Conservation (phyloP, 345 rosid species). For the Eutrema heterophyllum region DNA sequence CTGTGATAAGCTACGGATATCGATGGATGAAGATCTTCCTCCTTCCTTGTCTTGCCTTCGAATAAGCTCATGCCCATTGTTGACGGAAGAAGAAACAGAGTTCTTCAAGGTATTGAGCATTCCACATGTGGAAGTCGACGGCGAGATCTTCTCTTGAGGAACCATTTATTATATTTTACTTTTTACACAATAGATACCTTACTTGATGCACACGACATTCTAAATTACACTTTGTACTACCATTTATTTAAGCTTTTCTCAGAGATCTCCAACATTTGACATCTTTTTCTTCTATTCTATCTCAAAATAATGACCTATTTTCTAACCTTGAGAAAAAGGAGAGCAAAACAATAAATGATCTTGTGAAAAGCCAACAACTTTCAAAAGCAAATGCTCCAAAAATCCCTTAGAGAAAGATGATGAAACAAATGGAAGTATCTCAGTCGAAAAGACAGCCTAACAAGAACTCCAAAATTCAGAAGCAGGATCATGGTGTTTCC, state of each 20-base stretch:
- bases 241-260: background rate
- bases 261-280: background rate
- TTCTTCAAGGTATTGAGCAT: conserved; percentile 16
- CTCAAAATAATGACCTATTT: background rate
- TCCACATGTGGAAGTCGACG: conserved; percentile 28
- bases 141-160: conserved; percentile 13
- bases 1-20: conserved; percentile 30
- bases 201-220: conserved; percentile 14
- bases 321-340: background rate
- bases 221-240: background rate
- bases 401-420: conserved; percentile 8
- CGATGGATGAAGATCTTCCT: conserved; percentile 36
- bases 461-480: conserved; percentile 29
- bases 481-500: conserved; percentile 36
- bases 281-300: background rate
- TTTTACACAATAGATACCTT: background rate
- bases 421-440: conserved; percentile 16
- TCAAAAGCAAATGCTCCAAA: conserved; percentile 10
- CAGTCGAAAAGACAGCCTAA: conserved; percentile 11
- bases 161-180: background rate
- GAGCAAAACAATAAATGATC: background rate
- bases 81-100: conserved; percentile 26
- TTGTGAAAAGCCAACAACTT: background rate
- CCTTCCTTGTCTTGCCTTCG: conserved; percentile 24
- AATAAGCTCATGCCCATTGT: conserved; percentile 26